Percentiles rank a stretch among this genome's conserved stretches.
Conservation (phyloP, 176 grass and related monocot species). For the Neostapfia colusana region DNA sequence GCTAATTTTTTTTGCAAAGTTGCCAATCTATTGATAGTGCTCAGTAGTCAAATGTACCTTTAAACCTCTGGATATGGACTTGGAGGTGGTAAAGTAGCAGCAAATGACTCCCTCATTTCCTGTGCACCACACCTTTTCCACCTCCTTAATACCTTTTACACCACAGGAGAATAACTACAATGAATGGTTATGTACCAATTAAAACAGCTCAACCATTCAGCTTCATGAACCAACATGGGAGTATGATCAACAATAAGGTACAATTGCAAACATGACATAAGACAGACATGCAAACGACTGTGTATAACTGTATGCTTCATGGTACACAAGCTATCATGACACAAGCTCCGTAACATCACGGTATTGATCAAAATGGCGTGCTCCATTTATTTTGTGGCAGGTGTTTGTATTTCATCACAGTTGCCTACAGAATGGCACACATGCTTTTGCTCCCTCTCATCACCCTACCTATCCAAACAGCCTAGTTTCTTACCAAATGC, state of each 20-base stretch:
- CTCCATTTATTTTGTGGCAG: neutral
- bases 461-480: neutral
- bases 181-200: slow-evolving; percentile 3
- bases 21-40: neutral
- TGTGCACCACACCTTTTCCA: too few species aligned
- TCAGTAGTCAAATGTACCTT: slow-evolving; percentile 14
- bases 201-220: neutral
- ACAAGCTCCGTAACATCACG: neutral
- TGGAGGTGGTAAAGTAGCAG: too few species aligned
- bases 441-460: neutral
- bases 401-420: neutral
- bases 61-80: slow-evolving; percentile 7
- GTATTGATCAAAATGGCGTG: neutral
- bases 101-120: too few species aligned
- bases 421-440: neutral
- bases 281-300: neutral
- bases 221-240: slow-evolving; percentile 7
- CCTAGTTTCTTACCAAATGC: neutral
- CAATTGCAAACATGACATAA: neutral
- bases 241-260: neutral
- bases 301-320: neutral
- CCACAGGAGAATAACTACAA: neutral
- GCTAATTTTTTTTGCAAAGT: neutral
- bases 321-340: neutral
- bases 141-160: neutral